A percentile compares a stretch with the other conserved stretches of the same genome.
Evolutionary conservation across 305 asterid genomes (phyloP).

Genomic region (Solanum chacoense): DNA sequence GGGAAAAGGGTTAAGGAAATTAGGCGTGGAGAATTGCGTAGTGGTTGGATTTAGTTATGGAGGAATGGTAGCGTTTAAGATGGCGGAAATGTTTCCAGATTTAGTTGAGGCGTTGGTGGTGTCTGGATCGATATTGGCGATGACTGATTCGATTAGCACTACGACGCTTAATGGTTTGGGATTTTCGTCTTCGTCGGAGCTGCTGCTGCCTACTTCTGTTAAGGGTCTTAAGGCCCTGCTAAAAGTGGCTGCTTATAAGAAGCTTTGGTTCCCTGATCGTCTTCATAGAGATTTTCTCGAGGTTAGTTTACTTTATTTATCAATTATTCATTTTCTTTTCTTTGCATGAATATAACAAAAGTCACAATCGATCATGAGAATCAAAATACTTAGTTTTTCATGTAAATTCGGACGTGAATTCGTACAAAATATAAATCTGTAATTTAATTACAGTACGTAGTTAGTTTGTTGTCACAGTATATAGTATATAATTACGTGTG

Average conservation of each 20-base stretch:
- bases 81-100: constrained; percentile 68
- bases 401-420: not conserved
- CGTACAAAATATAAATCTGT: not conserved
- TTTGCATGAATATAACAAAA: not conserved
- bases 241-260: constrained; percentile 60
- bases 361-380: not conserved
- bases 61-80: constrained; percentile 92
- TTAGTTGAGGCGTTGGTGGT: constrained; percentile 56
- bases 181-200: constrained; percentile 61
- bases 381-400: not conserved
- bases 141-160: constrained; percentile 60
- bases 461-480: not conserved
- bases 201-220: constrained; percentile 59
- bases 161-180: constrained; percentile 46
- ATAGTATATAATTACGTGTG: not conserved
- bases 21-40: constrained; percentile 61
- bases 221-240: constrained; percentile 63
- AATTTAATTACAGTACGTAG: not conserved
- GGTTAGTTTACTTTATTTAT: constrained; percentile 19
- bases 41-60: constrained; percentile 93
- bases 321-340: not conserved
- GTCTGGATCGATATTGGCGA: constrained; percentile 62
- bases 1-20: constrained; percentile 44
- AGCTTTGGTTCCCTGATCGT: constrained; percentile 83
- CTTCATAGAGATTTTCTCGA: constrained; percentile 69